These are phyloP conservation scores for Backusella liffmaniae DNA, from an alignment of 192 early-diverging fungal species.

Conservation along the genomic window DNA sequence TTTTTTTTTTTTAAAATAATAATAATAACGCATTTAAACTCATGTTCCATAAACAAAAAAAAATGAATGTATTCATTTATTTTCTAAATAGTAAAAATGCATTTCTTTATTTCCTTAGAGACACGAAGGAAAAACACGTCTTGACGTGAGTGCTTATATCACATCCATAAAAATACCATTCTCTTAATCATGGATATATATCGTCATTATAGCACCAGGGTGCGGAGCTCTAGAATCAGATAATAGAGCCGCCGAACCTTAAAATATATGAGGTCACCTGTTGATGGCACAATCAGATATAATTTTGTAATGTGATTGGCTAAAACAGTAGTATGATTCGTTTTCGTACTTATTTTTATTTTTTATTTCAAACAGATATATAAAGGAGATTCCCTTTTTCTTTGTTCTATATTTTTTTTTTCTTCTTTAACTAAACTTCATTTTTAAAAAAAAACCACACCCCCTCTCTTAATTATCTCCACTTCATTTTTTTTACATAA, in stretches of 20 bases:
- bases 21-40: background rate
- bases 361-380: background rate
- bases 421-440: background rate
- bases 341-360: background rate
- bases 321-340: background rate
- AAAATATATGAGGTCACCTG: constrained; percentile 12
- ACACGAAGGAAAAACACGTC: background rate
- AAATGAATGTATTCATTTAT: background rate
- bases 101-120: background rate
- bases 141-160: background rate
- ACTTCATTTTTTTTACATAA: background rate
- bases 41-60: background rate
- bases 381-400: constrained; percentile 10
- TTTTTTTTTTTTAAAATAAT: background rate
- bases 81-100: background rate
- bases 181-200: background rate
- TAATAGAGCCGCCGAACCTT: constrained; percentile 10
- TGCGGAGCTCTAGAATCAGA: constrained; percentile 16
- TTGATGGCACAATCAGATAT: constrained; percentile 10
- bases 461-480: background rate
- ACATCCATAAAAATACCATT: background rate
- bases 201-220: constrained; percentile 1
- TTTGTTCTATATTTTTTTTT: constrained; percentile 14
- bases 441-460: background rate
- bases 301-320: background rate